Conservation (phyloP, 768 basidiomycete genomes). For the Mycena albidolilacea region DNA sequence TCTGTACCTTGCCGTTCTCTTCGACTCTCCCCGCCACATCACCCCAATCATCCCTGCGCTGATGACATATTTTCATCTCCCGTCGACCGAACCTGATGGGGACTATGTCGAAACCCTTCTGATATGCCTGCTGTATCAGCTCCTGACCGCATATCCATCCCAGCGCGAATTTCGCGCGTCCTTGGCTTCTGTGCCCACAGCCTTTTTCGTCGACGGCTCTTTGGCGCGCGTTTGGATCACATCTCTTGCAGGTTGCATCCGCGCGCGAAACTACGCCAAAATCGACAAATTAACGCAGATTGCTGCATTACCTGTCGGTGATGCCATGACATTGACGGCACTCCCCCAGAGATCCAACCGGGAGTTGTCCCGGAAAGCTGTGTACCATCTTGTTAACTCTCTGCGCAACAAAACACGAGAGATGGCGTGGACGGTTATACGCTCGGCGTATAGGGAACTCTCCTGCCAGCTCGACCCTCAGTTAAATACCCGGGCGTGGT, state of each 20-base stretch:
- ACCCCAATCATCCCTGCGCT: slow-evolving; percentile 74
- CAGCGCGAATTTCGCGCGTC: slow-evolving; percentile 70
- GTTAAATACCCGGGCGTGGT: slow-evolving; percentile 61
- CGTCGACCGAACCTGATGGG: slow-evolving; percentile 42
- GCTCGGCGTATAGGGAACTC: slow-evolving; percentile 76
- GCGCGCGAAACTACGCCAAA: slow-evolving; percentile 67
- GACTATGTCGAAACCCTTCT: slow-evolving; percentile 54
- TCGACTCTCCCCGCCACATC: slow-evolving; percentile 73
- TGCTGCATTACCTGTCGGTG: slow-evolving; percentile 24
- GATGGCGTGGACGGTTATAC: slow-evolving; percentile 71
- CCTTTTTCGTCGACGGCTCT: slow-evolving; percentile 55
- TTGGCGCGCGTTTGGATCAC: slow-evolving; percentile 65
- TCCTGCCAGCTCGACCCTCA: slow-evolving; percentile 55
- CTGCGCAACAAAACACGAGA: slow-evolving; percentile 67
- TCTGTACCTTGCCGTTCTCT: slow-evolving; percentile 73
- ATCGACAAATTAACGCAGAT: slow-evolving; percentile 61
- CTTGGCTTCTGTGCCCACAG: slow-evolving; percentile 55
- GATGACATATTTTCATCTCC: slow-evolving; percentile 63
- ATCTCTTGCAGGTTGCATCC: slow-evolving; percentile 65
- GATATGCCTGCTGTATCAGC: slow-evolving; percentile 70
- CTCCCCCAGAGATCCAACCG: slow-evolving; percentile 6
- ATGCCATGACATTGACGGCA: slow-evolving; percentile 21
- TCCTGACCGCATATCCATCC: slow-evolving; percentile 74
- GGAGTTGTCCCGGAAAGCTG: slow-evolving; percentile 55
- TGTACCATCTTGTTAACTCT: slow-evolving; percentile 60